Evolutionary conservation across 1,284 basidiomycete genomes (phyloP), one percentile per base, ranked within the genome.

Genomic region (Sanguinoderma infundibulare): DNA sequence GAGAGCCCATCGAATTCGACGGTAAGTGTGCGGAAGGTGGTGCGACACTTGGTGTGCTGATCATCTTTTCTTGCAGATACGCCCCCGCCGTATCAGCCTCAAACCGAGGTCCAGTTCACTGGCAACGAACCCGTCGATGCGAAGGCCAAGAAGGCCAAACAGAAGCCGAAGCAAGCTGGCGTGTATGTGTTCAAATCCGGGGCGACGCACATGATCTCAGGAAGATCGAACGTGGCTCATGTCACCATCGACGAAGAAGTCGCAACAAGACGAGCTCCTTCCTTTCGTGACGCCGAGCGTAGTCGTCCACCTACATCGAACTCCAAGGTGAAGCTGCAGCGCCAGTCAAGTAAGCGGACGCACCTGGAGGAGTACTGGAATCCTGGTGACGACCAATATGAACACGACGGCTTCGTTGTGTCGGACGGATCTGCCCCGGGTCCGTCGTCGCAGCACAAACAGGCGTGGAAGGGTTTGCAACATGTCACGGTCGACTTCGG

Each of bases 401-500:
- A 62, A 15, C 52, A 59, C 38, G 60, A 63, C 28, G 56, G 57
- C n/a, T 65, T 60, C 24, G 55, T 59, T 22, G 35, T 64, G 2
- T 61, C 44, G 20, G 59, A 67, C 7, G 39, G 14, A 5, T 30
- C 24, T 15, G 49, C 35, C 12, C 53, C 35, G 26, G 50, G 40
- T 2, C 39, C 3, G 2, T 20, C 53, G 15, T 55, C 65, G 9
- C 65, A 60, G 32, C 55, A 61, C 15, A 42, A 58, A 2, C 49
- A 44, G 7, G 49, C 58, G 10, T 30, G 55, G 36, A 54, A 65
- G 26, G 46, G 35, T 3, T 34, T 60, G 38, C 72, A 58, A 7
- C 64, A 70, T 14, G 66, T 83, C 56, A 73, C 75, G 28, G 64
- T 77, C 39, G 86, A 90, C 66, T 80, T 84, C 64, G 78, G 79